Percentiles rank a stretch among this genome's conserved stretches.
Conservation (phyloP, 108 stramenopile species). For the Discostella stelligeroides region DNA sequence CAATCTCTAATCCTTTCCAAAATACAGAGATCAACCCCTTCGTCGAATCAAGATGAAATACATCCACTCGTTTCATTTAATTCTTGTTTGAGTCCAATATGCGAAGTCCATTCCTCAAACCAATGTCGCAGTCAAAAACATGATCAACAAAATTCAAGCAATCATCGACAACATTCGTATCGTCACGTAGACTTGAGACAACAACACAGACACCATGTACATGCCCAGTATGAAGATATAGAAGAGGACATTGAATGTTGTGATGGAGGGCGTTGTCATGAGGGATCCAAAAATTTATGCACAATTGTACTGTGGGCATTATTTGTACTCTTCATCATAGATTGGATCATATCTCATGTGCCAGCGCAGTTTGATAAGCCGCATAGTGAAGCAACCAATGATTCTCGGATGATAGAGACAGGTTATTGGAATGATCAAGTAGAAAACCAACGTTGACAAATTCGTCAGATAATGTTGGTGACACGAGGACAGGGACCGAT, state of each 20-base stretch:
- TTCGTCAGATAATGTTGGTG: not conserved
- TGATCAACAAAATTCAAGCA: not conserved
- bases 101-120: not conserved
- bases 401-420: not conserved
- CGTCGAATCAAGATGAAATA: not conserved
- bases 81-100: not conserved
- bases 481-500: not conserved
- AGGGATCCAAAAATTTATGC: constrained; percentile 47
- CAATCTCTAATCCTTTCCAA: constrained; percentile 11
- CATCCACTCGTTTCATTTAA: not conserved
- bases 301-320: constrained; percentile 43
- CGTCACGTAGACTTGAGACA: not conserved
- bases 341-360: constrained; percentile 48
- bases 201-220: not conserved
- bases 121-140: not conserved
- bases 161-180: too few relatives aligned
- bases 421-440: not conserved
- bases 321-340: constrained; percentile 24
- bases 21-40: not conserved
- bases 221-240: constrained; percentile 14
- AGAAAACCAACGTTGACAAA: too few relatives aligned
- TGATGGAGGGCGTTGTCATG: constrained; percentile 24
- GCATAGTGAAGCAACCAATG: constrained; percentile 2
- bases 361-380: constrained; percentile 13
- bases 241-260: constrained; percentile 42